Percentiles rank a stretch among this genome's conserved stretches.
These are phyloP conservation scores for Knoxia roxburghii DNA, from an alignment of 257 asterid genomes.

Conservation along the genomic window DNA sequence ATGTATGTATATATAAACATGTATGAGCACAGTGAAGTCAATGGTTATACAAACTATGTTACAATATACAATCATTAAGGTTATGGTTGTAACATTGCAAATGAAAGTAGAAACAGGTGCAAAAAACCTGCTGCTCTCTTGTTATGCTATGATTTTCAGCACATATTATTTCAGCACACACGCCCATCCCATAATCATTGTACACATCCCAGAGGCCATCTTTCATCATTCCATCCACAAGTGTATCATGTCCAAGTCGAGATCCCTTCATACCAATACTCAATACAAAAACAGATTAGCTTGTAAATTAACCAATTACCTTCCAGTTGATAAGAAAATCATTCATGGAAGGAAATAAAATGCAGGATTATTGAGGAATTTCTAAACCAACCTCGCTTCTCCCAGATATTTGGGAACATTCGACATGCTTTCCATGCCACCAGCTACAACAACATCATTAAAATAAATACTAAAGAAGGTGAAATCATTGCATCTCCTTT, in stretches of 20 bases:
- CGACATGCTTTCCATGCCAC: slow-evolving; percentile 99
- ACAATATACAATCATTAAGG: neutral
- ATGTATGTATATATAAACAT: neutral
- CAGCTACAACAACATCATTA: slow-evolving; percentile 96
- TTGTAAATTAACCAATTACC: neutral
- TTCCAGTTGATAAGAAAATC: neutral
- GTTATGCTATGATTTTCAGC: slow-evolving; percentile 74
- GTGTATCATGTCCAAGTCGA: slow-evolving; percentile 92
- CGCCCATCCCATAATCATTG: slow-evolving; percentile 93
- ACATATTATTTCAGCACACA: slow-evolving; percentile 95
- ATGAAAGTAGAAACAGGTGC: neutral
- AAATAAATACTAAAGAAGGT: no score
- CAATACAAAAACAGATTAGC: slow-evolving; percentile 10
- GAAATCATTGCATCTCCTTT: no score
- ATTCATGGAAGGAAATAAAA: no score
- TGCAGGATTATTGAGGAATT: neutral
- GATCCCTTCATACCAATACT: slow-evolving; percentile 88
- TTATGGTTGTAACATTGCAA: neutral
- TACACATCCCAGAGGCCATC: slow-evolving; percentile 98
- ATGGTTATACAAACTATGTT: neutral
- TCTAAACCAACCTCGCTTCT: slow-evolving; percentile 75
- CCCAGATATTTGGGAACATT: slow-evolving; percentile 90
- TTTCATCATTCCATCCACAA: slow-evolving; percentile 97
- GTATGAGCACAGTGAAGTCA: neutral
- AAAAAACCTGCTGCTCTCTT: slow-evolving; percentile 87